Evolutionary conservation across 352 stramenopile species (phyloP).

Genomic region (Phytophthora agathidicida): DNA sequence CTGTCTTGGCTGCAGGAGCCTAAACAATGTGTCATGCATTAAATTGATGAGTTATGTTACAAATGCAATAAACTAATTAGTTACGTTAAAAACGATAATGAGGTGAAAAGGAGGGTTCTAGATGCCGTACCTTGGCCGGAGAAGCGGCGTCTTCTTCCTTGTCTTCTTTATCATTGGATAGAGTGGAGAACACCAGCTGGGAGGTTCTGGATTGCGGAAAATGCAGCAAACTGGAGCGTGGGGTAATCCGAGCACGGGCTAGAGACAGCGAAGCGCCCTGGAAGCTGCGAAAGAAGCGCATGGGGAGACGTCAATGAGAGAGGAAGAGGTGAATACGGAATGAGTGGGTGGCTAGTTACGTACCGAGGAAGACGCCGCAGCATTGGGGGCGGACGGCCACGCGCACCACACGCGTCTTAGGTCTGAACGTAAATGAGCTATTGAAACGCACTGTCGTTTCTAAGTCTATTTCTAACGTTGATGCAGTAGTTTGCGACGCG

Average conservation of each 20-base stretch:
- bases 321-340: neutral
- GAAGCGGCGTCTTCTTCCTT: constrained; percentile 2
- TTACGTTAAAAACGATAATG: constrained; percentile 12
- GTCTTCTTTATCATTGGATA: constrained; percentile 18
- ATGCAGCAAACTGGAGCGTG: neutral
- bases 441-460: no score
- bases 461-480: no score
- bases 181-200: constrained; percentile 33
- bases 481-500: no score
- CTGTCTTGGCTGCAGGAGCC: constrained; percentile 12
- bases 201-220: constrained; percentile 1
- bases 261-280: constrained; percentile 16
- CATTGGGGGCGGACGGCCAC: constrained; percentile 19
- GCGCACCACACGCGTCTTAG: constrained; percentile 10
- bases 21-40: neutral
- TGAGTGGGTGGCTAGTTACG: neutral
- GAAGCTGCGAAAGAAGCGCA: constrained; percentile 12
- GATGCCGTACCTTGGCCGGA: constrained; percentile 3
- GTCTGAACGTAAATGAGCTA: constrained; percentile 14
- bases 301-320: neutral
- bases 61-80: neutral
- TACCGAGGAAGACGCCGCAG: constrained; percentile 37
- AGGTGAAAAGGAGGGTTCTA: neutral
- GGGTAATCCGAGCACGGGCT: neutral
- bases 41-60: constrained; percentile 11